These are phyloP conservation scores for Vitis rupestris DNA, from an alignment of 164 flowering plant genomes.

Conservation along the genomic window DNA sequence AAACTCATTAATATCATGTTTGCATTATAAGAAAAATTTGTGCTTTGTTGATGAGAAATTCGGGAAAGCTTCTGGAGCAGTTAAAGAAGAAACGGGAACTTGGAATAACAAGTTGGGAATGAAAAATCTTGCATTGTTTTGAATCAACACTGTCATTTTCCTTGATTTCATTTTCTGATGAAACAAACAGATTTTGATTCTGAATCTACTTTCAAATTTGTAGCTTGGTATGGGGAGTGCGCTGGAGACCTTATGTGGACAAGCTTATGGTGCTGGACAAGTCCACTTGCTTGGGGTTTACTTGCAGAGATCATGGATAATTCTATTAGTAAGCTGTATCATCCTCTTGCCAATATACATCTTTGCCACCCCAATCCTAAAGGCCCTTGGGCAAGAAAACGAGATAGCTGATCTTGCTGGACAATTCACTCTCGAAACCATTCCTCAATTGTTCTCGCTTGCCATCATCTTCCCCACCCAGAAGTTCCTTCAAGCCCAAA, in stretches of 20 bases:
- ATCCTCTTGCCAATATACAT: constrained; percentile 48
- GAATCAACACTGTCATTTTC: too few relatives aligned
- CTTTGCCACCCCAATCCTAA: constrained; percentile 49
- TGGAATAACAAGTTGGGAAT: too few relatives aligned
- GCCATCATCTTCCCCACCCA: constrained; percentile 50
- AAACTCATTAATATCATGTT: too few relatives aligned
- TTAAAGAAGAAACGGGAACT: too few relatives aligned
- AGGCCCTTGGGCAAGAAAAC: constrained; percentile 40
- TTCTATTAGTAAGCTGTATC: constrained; percentile 29
- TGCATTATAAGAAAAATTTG: too few relatives aligned
- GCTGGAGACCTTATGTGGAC: constrained; percentile 66
- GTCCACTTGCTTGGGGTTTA: constrained; percentile 54
- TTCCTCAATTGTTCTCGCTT: constrained; percentile 58
- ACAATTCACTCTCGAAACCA: constrained; percentile 25
- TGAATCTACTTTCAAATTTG: constrained; percentile 4
- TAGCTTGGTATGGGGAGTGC: constrained; percentile 81
- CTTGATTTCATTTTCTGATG: neutral
- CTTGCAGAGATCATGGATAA: constrained; percentile 60
- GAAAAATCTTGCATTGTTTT: too few relatives aligned
- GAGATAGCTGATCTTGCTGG: constrained; percentile 54
- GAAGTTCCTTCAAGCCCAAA: constrained; percentile 70
- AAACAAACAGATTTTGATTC: neutral
- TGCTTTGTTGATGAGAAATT: too few relatives aligned
- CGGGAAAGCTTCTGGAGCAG: too few relatives aligned
- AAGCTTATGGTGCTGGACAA: constrained; percentile 67